phyloP scores from a whole-genome alignment of 768 basidiomycete genomes.

The Glaciozyma martinii region DNA sequence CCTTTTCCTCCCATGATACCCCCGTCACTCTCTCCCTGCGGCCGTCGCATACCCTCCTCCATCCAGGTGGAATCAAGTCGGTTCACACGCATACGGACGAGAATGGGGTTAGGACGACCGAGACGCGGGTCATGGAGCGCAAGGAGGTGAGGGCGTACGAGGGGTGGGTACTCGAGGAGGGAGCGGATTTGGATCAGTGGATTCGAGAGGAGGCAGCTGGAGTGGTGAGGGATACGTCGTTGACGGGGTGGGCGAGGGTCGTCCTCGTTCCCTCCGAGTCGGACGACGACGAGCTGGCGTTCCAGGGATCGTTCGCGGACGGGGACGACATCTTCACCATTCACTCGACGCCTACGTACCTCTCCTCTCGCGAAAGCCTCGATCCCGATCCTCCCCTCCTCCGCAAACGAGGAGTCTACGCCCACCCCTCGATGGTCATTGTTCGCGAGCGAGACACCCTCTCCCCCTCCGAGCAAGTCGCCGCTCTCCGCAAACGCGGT shows the following conservation, averaged over 20 bases:
- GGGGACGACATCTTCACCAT: conserved; percentile 20
- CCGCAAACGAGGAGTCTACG: not conserved
- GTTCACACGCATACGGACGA: conserved; percentile 5
- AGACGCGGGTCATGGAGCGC: conserved; percentile 3
- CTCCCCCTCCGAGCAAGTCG: conserved; percentile 5
- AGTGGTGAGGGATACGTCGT: not conserved
- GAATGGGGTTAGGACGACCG: not conserved
- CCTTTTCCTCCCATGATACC: conserved; percentile 7
- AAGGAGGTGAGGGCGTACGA: conserved; percentile 21
- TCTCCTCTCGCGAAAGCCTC: conserved; percentile 3
- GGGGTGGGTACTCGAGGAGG: conserved; percentile 19
- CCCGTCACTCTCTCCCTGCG: conserved; percentile 14
- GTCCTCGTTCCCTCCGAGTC: not conserved
- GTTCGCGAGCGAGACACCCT: conserved; percentile 11
- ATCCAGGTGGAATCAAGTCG: conserved; percentile 5
- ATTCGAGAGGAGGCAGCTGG: conserved; percentile 18
- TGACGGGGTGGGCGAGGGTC: conserved; percentile 16
- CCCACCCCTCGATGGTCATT: conserved; percentile 14
- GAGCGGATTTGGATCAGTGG: conserved; percentile 6
- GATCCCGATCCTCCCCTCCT: conserved; percentile 16
- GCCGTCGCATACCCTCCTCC: conserved; percentile 17
- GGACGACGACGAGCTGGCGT: conserved; percentile 1
- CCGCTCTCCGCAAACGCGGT: conserved; percentile 12
- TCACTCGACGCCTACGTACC: conserved; percentile 19
- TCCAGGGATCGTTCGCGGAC: conserved; percentile 17